Evolutionary conservation across 257 asterid genomes (phyloP).

Genomic region (Osmanthus fragrans): DNA sequence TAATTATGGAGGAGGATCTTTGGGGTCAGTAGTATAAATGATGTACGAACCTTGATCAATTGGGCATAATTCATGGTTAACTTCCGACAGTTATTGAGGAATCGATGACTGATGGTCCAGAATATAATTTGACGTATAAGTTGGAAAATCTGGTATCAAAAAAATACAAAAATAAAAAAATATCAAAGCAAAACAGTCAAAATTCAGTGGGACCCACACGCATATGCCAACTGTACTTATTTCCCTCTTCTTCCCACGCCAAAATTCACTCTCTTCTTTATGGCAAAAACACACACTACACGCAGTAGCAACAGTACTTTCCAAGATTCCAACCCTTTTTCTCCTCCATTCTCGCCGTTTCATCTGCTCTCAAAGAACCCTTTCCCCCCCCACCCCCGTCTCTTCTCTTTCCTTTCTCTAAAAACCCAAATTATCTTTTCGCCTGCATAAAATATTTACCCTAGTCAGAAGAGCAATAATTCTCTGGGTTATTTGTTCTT

Average conservation of each 20-base stretch:
- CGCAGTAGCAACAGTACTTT: neutral
- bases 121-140: too few species aligned
- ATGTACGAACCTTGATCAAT: too few species aligned
- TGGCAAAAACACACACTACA: neutral
- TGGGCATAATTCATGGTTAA: too few species aligned
- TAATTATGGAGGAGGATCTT: too few species aligned
- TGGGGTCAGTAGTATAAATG: too few species aligned
- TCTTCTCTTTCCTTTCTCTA: neutral
- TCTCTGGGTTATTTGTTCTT: neutral
- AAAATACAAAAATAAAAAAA: too few species aligned
- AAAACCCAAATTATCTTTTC: neutral
- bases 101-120: too few species aligned
- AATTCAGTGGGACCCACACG: neutral
- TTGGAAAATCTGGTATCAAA: too few species aligned
- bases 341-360: constrained; percentile 23
- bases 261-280: neutral
- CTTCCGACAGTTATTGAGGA: too few species aligned
- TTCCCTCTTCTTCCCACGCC: neutral
- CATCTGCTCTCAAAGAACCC: neutral
- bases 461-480: neutral
- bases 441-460: neutral
- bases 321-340: constrained; percentile 8
- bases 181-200: too few species aligned
- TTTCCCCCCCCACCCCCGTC: too few species aligned
- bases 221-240: constrained; percentile 15